phyloP scores from a whole-genome alignment of 2,329 filamentous ascomycete species.

The Rhinocladiella mackenziei region DNA sequence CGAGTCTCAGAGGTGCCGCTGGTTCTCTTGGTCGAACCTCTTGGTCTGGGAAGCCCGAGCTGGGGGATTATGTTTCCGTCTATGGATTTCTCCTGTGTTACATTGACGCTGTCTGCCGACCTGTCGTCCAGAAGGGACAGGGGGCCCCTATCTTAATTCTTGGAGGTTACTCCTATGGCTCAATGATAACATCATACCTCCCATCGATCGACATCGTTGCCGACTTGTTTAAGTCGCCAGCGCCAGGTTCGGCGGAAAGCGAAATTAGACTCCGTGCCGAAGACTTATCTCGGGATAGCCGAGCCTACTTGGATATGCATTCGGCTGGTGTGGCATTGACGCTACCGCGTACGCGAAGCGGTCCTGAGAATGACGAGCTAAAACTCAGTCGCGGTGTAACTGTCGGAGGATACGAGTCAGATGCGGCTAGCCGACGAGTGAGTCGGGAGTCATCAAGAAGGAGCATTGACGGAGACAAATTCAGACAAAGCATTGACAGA shows the following conservation, averaged over 20 bases:
- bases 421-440: constrained; percentile 36
- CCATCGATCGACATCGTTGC: constrained; percentile 59
- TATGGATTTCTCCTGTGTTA: constrained; percentile 65
- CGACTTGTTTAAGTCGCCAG: constrained; percentile 53
- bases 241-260: constrained; percentile 55
- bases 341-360: not conserved
- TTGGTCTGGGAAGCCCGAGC: constrained; percentile 79
- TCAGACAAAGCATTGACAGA: constrained; percentile 41
- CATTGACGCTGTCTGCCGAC: constrained; percentile 20
- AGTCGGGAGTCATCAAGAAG: constrained; percentile 41
- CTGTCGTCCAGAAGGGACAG: constrained; percentile 18
- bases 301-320: constrained; percentile 21
- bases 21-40: constrained; percentile 73
- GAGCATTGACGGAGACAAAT: constrained; percentile 36
- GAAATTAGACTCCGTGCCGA: constrained; percentile 69
- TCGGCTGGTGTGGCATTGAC: constrained; percentile 6
- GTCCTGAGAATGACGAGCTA: not conserved
- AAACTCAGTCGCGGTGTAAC: constrained; percentile 29
- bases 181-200: constrained; percentile 70
- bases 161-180: constrained; percentile 87
- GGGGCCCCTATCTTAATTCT: constrained; percentile 54
- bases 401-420: constrained; percentile 49
- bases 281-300: constrained; percentile 45
- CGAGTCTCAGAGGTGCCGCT: constrained; percentile 63
- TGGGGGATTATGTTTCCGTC: constrained; percentile 76